Conservation (phyloP, 805 yeast genomes). For the Saccharomycopsis schoenii region DNA sequence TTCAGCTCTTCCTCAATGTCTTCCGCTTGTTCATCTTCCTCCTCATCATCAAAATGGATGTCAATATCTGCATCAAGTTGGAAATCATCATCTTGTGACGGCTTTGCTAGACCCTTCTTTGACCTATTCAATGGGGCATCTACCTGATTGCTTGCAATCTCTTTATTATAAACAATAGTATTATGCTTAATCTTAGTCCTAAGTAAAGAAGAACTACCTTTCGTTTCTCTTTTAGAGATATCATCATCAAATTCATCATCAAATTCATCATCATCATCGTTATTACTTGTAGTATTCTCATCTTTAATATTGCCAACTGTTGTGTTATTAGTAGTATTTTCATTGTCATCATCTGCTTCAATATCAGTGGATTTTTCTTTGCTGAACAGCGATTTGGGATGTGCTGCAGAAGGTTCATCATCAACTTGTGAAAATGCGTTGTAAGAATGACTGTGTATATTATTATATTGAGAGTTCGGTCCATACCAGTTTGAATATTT, state of each 20-base stretch:
- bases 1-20: slow-evolving; percentile 11
- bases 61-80: slow-evolving; percentile 17
- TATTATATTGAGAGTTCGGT: neutral
- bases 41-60: slow-evolving; percentile 19
- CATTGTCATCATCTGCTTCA: neutral
- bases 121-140: neutral
- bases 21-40: slow-evolving; percentile 10
- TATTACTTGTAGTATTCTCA: neutral
- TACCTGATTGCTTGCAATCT: neutral
- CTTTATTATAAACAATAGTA: neutral
- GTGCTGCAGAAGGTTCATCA: neutral
- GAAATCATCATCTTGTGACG: slow-evolving; percentile 4
- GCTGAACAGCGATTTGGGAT: neutral
- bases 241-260: slow-evolving; percentile 5
- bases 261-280: neutral
- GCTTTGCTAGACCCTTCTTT: slow-evolving; percentile 1
- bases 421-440: neutral
- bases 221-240: neutral
- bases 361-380: neutral
- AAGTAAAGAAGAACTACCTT: neutral
- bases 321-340: neutral
- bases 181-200: neutral
- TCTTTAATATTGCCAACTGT: neutral
- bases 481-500: neutral
- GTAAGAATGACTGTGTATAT: neutral